These are phyloP conservation scores for Sugiyamaella boreocaroliniensis DNA, from an alignment of 805 yeast genomes.

Conservation along the genomic window DNA sequence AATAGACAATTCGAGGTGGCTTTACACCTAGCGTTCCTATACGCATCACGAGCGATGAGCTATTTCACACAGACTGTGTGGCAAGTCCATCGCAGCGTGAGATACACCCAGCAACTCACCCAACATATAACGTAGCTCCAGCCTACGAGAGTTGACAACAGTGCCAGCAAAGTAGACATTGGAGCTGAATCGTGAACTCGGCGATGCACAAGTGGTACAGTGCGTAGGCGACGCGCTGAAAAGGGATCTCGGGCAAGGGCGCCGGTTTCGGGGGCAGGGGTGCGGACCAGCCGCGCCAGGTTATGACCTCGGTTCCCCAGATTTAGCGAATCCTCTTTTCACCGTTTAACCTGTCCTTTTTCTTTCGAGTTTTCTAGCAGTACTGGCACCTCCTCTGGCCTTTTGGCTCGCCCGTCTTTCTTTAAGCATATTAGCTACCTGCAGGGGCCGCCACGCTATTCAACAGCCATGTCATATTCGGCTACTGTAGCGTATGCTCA, in stretches of 20 bases:
- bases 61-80: no score
- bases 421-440: neutral
- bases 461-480: conserved; percentile 19
- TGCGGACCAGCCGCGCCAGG: neutral
- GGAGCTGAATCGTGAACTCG: neutral
- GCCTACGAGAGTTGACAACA: conserved; percentile 15
- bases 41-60: no score
- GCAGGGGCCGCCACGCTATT: conserved; percentile 13
- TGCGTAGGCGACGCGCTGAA: no score
- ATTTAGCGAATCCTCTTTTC: neutral
- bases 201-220: no score
- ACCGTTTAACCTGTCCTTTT: neutral
- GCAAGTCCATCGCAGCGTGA: no score
- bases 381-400: no score
- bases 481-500: conserved; percentile 34
- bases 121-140: conserved; percentile 21
- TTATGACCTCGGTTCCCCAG: neutral
- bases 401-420: no score
- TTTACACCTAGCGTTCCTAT: no score
- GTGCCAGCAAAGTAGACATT: neutral
- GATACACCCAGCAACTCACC: conserved; percentile 11
- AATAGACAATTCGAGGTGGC: no score
- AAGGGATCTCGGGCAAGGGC: no score
- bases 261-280: neutral
- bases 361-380: neutral